phyloP scores from a whole-genome alignment of 768 basidiomycete species.

The Lactarius deliciosus region DNA sequence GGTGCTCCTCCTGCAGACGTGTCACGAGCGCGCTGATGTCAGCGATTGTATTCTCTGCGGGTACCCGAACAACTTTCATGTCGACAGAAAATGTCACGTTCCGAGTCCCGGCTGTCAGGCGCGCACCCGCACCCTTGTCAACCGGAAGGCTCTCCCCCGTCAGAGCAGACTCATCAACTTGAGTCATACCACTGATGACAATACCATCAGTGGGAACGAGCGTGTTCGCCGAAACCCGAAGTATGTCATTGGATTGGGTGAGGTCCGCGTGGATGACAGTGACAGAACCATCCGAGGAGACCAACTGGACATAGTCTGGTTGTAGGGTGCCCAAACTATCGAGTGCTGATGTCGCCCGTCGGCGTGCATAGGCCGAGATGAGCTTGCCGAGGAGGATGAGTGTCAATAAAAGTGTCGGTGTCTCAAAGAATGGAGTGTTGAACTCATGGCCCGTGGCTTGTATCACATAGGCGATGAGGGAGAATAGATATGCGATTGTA shows the following conservation, averaged over 20 bases:
- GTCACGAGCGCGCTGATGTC: slow-evolving; percentile 40
- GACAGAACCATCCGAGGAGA: slow-evolving; percentile 32
- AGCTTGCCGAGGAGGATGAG: slow-evolving; percentile 44
- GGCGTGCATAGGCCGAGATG: slow-evolving; percentile 40
- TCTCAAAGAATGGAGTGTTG: slow-evolving; percentile 44
- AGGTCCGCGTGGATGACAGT: slow-evolving; percentile 35
- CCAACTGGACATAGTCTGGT: slow-evolving; percentile 35
- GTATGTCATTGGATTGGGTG: slow-evolving; percentile 39
- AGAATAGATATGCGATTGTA: slow-evolving; percentile 43
- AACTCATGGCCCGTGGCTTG: slow-evolving; percentile 36
- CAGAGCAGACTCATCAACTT: slow-evolving; percentile 45
- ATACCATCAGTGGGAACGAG: slow-evolving; percentile 43
- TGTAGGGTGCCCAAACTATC: slow-evolving; percentile 40
- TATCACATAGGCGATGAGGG: slow-evolving; percentile 40
- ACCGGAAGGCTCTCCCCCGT: slow-evolving; percentile 45
- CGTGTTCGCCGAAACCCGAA: slow-evolving; percentile 39
- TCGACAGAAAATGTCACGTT: slow-evolving; percentile 39
- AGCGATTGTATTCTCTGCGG: slow-evolving; percentile 44
- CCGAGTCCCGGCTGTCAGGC: slow-evolving; percentile 42
- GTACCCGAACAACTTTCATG: slow-evolving; percentile 39
- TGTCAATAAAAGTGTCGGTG: slow-evolving; percentile 43
- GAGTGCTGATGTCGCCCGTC: slow-evolving; percentile 37
- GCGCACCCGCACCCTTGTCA: slow-evolving; percentile 37
- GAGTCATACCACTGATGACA: slow-evolving; percentile 38
- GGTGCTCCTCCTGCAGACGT: slow-evolving; percentile 40